phyloP scores from a whole-genome alignment of 371 early-diverging fungal species.

The Dentiscutata heterogama region DNA sequence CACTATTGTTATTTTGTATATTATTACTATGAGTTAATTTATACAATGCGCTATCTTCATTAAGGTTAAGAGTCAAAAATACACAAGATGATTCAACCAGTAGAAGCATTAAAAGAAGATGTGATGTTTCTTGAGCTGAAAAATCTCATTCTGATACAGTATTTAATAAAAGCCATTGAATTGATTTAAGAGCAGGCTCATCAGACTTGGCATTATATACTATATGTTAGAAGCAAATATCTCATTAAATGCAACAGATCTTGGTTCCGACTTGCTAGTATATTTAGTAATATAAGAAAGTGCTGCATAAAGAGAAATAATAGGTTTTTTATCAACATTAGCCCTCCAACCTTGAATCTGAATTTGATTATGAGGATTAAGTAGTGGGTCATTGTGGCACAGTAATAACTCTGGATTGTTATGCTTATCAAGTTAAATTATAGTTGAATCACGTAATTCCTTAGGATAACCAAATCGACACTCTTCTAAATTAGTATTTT shows the following conservation, averaged over 20 bases:
- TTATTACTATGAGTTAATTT: background rate
- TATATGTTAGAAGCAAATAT: background rate
- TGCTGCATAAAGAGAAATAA: background rate
- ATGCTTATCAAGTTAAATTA: no score
- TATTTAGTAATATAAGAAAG: background rate
- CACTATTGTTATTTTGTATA: background rate
- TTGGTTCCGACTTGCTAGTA: background rate
- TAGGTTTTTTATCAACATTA: background rate
- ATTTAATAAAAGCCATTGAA: background rate
- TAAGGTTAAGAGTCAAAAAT: background rate
- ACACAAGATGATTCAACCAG: no score
- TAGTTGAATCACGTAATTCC: no score
- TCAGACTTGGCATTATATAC: background rate
- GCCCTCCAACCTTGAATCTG: background rate
- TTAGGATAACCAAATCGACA: no score
- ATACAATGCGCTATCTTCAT: background rate
- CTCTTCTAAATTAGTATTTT: no score
- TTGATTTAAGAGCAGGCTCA: background rate
- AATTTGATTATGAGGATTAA: background rate
- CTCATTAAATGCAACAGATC: background rate
- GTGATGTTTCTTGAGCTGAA: background rate
- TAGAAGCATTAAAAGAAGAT: background rate
- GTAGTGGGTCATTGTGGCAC: no score
- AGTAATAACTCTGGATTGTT: no score
- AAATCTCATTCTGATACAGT: background rate